Conservation (phyloP, 1,284 basidiomycete species). For the Ceratobasidium sp. region DNA sequence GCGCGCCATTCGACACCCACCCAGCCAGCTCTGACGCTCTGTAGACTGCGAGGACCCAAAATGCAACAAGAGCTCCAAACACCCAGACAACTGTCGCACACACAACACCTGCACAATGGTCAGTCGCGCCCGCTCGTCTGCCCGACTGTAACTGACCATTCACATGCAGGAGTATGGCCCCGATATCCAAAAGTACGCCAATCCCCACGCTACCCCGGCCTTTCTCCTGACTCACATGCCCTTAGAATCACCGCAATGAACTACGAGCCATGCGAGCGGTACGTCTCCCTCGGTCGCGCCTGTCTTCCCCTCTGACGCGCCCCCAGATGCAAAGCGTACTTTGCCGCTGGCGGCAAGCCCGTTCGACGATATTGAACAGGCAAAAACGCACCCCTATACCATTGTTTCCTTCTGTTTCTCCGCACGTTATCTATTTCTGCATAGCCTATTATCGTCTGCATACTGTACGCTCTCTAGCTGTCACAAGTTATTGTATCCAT, state of each 20-base stretch:
- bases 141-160: constrained; percentile 7
- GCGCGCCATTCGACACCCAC: neutral
- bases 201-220: constrained; percentile 37
- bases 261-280: constrained; percentile 45
- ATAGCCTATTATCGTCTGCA: constrained; percentile 42
- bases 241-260: constrained; percentile 44
- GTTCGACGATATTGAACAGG: constrained; percentile 38
- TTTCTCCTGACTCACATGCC: constrained; percentile 39
- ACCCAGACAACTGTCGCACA: constrained; percentile 41
- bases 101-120: constrained; percentile 43
- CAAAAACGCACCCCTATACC: constrained; percentile 28
- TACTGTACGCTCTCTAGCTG: constrained; percentile 44
- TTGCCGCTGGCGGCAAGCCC: constrained; percentile 31
- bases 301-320: constrained; percentile 8
- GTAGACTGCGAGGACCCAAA: constrained; percentile 46
- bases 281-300: constrained; percentile 14
- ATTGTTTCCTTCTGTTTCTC: constrained; percentile 2
- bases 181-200: constrained; percentile 44
- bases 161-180: constrained; percentile 34
- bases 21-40: constrained; percentile 10
- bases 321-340: constrained; percentile 40
- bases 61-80: constrained; percentile 47
- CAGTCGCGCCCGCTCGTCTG: constrained; percentile 16
- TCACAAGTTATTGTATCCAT: constrained; percentile 43
- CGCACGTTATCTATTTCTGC: constrained; percentile 41